These are phyloP conservation scores for Cornus kousa DNA, from an alignment of 148 eudicot species.

Conservation along the genomic window DNA sequence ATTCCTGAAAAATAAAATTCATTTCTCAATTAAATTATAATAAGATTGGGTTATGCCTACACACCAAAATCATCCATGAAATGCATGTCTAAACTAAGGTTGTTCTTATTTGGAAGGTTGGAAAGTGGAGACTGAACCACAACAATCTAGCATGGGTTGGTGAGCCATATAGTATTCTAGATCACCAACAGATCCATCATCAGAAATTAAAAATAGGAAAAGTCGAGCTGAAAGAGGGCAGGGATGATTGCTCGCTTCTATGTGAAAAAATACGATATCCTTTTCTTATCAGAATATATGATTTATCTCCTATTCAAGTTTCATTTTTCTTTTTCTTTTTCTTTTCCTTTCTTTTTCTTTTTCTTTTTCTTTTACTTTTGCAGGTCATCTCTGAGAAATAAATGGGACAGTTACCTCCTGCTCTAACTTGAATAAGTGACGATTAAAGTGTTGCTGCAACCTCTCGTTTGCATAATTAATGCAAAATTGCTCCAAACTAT, in stretches of 20 bases:
- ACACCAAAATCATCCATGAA: background rate
- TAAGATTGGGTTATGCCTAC: background rate
- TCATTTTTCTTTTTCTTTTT: too few relatives aligned
- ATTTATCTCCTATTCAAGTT: background rate
- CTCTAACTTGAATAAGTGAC: conserved; percentile 90
- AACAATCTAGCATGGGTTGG: background rate
- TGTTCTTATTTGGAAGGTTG: background rate
- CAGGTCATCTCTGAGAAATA: background rate
- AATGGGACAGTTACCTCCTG: conserved; percentile 64
- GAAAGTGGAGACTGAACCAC: background rate
- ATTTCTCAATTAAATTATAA: background rate
- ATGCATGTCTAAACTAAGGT: background rate
- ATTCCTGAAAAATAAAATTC: conserved; percentile 56
- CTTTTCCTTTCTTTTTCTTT: too few relatives aligned
- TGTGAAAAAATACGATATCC: too few relatives aligned
- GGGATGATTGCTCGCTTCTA: too few relatives aligned
- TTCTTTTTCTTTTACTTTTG: too few relatives aligned
- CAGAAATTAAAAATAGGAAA: too few relatives aligned
- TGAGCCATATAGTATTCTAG: too few relatives aligned
- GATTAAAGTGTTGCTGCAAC: conserved; percentile 94
- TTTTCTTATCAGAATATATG: background rate
- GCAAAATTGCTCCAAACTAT: conserved; percentile 99
- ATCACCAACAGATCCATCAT: too few relatives aligned
- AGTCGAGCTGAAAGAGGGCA: too few relatives aligned
- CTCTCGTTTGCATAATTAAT: conserved; percentile 98